Percentiles rank a stretch among this genome's conserved stretches.
Evolutionary conservation across 2,329 filamentous ascomycete genomes (phyloP).

Genomic region (Podosphaera aphanis): DNA sequence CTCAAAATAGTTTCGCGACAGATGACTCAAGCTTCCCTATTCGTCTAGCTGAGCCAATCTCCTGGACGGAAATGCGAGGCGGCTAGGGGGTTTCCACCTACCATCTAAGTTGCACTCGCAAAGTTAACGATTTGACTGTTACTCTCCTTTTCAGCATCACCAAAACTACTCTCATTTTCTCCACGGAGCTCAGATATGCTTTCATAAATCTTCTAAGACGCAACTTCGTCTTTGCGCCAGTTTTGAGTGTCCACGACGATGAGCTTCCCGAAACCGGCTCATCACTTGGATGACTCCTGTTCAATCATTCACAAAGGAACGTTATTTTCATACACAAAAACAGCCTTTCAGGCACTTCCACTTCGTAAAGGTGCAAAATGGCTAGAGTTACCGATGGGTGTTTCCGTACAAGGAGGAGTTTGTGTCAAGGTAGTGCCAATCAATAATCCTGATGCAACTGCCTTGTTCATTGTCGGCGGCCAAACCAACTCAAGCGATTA

Average conservation of each 20-base stretch:
- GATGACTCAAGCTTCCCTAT: too few species aligned
- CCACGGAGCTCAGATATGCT: background rate
- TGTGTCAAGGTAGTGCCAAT: conserved; percentile 49
- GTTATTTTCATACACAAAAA: conserved; percentile 59
- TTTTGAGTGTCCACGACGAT: conserved; percentile 6
- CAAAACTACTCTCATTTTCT: background rate
- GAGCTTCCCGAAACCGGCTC: conserved; percentile 39
- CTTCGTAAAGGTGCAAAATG: conserved; percentile 49
- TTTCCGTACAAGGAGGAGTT: conserved; percentile 47
- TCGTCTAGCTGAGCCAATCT: too few species aligned
- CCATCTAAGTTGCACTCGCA: too few species aligned
- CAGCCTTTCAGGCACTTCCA: conserved; percentile 51
- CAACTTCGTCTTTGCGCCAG: background rate
- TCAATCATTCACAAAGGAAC: conserved; percentile 60
- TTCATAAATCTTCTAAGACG: background rate
- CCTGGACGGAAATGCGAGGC: too few species aligned
- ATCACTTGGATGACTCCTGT: conserved; percentile 54
- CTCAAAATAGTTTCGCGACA: too few species aligned
- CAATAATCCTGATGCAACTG: conserved; percentile 31
- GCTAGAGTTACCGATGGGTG: conserved; percentile 39
- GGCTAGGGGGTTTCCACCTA: too few species aligned
- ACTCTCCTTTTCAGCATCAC: too few species aligned
- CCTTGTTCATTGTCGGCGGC: conserved; percentile 65
- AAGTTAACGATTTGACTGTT: too few species aligned
- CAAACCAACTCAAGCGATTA: conserved; percentile 30